phyloP scores from a whole-genome alignment of 495 filamentous ascomycete genomes.

The Xanthoparmelia taractica region DNA sequence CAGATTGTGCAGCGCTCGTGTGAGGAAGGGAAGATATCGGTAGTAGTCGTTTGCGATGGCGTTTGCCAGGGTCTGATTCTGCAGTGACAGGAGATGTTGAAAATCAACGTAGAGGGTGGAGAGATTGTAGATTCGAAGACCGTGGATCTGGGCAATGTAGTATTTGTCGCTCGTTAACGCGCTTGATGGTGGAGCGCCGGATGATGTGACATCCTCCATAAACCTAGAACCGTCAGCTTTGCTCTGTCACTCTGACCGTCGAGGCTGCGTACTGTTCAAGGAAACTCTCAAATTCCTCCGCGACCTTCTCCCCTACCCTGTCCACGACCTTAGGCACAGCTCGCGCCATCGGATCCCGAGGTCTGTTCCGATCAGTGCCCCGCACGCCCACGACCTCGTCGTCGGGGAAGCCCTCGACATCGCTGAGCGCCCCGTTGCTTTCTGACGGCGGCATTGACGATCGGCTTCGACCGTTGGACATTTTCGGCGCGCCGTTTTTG shows the following conservation, averaged over 20 bases:
- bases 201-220: conserved; percentile 66
- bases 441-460: conserved; percentile 39
- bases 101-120: conserved; percentile 97
- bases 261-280: conserved; percentile 59
- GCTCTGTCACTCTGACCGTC: background rate
- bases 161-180: conserved; percentile 78
- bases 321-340: conserved; percentile 81
- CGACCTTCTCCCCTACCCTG: conserved; percentile 74
- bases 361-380: conserved; percentile 48
- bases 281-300: conserved; percentile 78
- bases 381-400: conserved; percentile 53
- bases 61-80: conserved; percentile 66
- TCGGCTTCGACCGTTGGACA: conserved; percentile 29
- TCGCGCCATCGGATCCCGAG: conserved; percentile 52
- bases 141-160: conserved; percentile 93
- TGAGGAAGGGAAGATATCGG: conserved; percentile 88
- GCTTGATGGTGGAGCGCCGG: conserved; percentile 66
- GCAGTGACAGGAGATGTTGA: conserved; percentile 66
- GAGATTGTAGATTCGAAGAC: conserved; percentile 73
- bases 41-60: conserved; percentile 89
- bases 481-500: conserved; percentile 17
- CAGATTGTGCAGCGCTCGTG: conserved; percentile 79
- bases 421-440: conserved; percentile 49
- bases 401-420: conserved; percentile 49
- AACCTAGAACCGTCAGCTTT: conserved; percentile 42